Evolutionary conservation across 1,284 basidiomycete genomes (phyloP).

Genomic region (Ganoderma sinense): DNA sequence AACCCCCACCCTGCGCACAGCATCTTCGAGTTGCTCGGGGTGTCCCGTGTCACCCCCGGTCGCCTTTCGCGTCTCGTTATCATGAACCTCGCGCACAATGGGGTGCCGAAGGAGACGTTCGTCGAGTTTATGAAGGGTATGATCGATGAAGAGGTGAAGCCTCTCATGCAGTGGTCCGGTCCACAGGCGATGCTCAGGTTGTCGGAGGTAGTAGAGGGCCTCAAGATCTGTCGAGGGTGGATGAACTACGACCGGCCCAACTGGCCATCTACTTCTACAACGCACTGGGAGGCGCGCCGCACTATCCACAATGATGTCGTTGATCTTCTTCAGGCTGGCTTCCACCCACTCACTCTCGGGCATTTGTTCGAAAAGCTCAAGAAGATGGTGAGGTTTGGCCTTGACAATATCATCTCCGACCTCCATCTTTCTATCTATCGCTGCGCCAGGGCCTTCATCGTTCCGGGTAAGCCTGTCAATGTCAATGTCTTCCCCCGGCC

Average conservation of each 20-base stretch:
- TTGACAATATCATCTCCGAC: constrained; percentile 58
- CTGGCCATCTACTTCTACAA: no score
- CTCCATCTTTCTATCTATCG: constrained; percentile 63
- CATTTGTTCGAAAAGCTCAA: constrained; percentile 55
- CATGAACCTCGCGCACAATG: constrained; percentile 69
- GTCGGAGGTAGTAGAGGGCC: constrained; percentile 55
- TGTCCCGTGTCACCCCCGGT: constrained; percentile 45
- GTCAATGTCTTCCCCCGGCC: neutral
- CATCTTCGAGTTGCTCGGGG: constrained; percentile 54
- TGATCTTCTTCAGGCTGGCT: constrained; percentile 68
- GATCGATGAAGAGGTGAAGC: constrained; percentile 53
- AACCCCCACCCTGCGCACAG: constrained; percentile 50
- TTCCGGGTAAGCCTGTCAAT: constrained; percentile 61
- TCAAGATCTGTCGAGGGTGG: constrained; percentile 51
- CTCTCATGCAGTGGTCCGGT: constrained; percentile 60
- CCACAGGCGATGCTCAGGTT: constrained; percentile 55
- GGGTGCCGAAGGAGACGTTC: constrained; percentile 53
- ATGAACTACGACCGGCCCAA: constrained; percentile 29
- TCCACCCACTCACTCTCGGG: constrained; percentile 51
- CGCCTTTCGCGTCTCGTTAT: constrained; percentile 62
- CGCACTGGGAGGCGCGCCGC: no score
- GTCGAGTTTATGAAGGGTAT: constrained; percentile 57
- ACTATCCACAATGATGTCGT: constrained; percentile 54
- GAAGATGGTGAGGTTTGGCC: constrained; percentile 49
- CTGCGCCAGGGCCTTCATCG: constrained; percentile 62